Evolutionary conservation across 495 filamentous ascomycete species (phyloP).

Genomic region (Gamarada debralockiae): DNA sequence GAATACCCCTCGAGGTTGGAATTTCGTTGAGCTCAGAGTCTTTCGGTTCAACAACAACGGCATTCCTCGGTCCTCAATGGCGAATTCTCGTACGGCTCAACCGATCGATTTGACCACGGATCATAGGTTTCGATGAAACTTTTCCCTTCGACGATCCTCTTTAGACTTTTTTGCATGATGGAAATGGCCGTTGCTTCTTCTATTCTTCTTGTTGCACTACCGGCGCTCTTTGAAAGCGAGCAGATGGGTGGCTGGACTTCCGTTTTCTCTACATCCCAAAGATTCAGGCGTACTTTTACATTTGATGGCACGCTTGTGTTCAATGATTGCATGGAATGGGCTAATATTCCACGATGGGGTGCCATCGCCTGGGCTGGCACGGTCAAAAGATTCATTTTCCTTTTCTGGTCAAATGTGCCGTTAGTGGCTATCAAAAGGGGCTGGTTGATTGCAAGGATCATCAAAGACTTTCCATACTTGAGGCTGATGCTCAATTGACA

Average conservation of each 20-base stretch:
- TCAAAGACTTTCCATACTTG: conserved; percentile 25
- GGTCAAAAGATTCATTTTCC: conserved; percentile 27
- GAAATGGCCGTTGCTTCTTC: conserved; percentile 26
- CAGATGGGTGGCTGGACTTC: conserved; percentile 28
- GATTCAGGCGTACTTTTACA: conserved; percentile 26
- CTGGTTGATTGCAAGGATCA: conserved; percentile 23
- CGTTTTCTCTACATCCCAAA: conserved; percentile 24
- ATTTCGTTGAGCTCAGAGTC: conserved; percentile 17
- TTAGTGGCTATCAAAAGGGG: conserved; percentile 27
- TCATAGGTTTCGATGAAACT: conserved; percentile 11
- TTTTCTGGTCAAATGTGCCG: conserved; percentile 21
- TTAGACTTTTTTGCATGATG: conserved; percentile 29
- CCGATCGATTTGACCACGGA: conserved; percentile 18
- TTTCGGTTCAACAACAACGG: conserved; percentile 18
- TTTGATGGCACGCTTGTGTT: conserved; percentile 27
- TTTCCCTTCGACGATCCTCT: conserved; percentile 20
- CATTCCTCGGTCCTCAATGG: conserved; percentile 13
- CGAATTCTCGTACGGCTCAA: conserved; percentile 2
- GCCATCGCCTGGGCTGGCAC: conserved; percentile 17
- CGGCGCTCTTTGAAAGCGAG: conserved; percentile 20
- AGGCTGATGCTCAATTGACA: conserved; percentile 16
- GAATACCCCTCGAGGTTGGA: conserved; percentile 23
- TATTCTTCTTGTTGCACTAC: conserved; percentile 30
- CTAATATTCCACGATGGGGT: conserved; percentile 22
- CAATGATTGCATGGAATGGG: conserved; percentile 28